Percentiles rank a stretch among this genome's conserved stretches.
phyloP scores from a whole-genome alignment of 192 early-diverging fungal genomes.

The Podila verticillata region DNA sequence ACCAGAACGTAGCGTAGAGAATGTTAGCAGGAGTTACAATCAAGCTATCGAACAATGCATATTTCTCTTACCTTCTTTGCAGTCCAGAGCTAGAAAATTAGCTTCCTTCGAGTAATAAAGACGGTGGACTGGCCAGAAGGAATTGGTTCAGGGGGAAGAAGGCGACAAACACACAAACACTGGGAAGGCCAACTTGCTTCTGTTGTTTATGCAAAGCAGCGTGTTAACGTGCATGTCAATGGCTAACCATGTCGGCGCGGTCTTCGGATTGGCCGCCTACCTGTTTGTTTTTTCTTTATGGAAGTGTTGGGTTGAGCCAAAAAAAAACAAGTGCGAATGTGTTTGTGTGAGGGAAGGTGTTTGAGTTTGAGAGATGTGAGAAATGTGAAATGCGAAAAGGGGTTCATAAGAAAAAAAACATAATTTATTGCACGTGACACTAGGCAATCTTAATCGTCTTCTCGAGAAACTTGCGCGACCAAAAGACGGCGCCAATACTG shows the following conservation, averaged over 20 bases:
- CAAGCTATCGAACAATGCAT: no score
- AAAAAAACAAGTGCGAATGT: no score
- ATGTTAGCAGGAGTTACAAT: no score
- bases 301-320: no score
- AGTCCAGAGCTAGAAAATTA: no score
- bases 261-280: no score
- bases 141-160: not conserved
- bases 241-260: no score
- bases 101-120: no score
- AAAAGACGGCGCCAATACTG: conserved; percentile 41
- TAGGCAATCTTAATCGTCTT: conserved; percentile 51
- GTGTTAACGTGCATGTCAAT: not conserved
- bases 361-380: not conserved
- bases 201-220: not conserved
- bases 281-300: no score
- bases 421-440: not conserved
- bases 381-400: not conserved
- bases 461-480: conserved; percentile 33
- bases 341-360: not conserved
- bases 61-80: no score
- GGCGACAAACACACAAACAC: not conserved
- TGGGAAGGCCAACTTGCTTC: no score
- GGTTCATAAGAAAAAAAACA: not conserved
- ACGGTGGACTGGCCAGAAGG: not conserved
- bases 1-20: no score